These are phyloP conservation scores for Cercophora samala DNA, from an alignment of 495 filamentous ascomycete genomes.

Conservation along the genomic window DNA sequence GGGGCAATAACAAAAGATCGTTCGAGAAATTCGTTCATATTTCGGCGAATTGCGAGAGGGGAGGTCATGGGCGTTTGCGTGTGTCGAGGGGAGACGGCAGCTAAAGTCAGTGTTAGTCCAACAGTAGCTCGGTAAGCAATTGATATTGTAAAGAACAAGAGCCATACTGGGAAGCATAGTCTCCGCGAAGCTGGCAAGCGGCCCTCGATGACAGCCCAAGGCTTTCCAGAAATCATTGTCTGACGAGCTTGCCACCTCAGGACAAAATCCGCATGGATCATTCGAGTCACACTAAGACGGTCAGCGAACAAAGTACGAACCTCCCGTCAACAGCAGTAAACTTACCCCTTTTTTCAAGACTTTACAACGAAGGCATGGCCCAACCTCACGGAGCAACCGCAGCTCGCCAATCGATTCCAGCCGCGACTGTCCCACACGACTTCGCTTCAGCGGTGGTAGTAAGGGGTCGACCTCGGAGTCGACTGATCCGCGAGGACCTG, in stretches of 20 bases:
- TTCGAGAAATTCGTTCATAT: slow-evolving; percentile 50
- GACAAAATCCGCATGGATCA: slow-evolving; percentile 44
- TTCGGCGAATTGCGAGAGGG: slow-evolving; percentile 46
- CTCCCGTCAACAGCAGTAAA: slow-evolving; percentile 14
- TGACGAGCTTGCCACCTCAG: slow-evolving; percentile 33
- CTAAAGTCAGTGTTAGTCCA: slow-evolving; percentile 19
- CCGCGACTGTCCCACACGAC: slow-evolving; percentile 45
- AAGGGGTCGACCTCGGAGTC: slow-evolving; percentile 51
- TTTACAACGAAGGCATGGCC: slow-evolving; percentile 47
- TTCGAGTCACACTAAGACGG: slow-evolving; percentile 43
- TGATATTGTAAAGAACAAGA: background rate
- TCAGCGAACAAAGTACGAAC: slow-evolving; percentile 12
- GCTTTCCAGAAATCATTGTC: slow-evolving; percentile 44
- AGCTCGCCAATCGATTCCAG: slow-evolving; percentile 51
- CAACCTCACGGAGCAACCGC: slow-evolving; percentile 42
- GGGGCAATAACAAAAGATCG: slow-evolving; percentile 40
- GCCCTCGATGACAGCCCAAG: slow-evolving; percentile 47
- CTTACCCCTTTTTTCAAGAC: slow-evolving; percentile 39
- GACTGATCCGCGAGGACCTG: slow-evolving; percentile 39
- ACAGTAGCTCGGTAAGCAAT: slow-evolving; percentile 7
- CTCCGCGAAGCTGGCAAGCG: slow-evolving; percentile 42
- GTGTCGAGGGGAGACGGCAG: slow-evolving; percentile 43
- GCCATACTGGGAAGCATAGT: slow-evolving; percentile 45
- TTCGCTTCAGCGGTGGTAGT: slow-evolving; percentile 48
- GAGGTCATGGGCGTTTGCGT: slow-evolving; percentile 50